Evolutionary conservation across 129 eudicot species (phyloP), one percentile per base, ranked within the genome.

Genomic region (Arctium lappa): DNA sequence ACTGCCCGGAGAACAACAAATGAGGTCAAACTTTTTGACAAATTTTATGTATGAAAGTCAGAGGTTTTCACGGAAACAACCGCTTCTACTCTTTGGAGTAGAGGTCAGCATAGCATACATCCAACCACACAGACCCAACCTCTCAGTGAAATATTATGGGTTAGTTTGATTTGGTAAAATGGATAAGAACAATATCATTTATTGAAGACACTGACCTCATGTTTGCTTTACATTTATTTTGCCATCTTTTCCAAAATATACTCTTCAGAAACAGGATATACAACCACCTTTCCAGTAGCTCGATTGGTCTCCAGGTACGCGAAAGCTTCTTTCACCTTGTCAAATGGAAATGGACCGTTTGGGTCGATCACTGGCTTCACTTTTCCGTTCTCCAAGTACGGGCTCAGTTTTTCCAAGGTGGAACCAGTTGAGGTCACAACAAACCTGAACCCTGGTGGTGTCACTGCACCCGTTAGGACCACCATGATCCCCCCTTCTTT

Each of bases 401-500:
- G 84, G 40, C 78, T 82, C 83, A 86, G 76, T 73, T 86, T 86
- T 40, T 84, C 74, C 74, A 86, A 65, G 1, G 81, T 77, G 0
- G 83, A 37, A 46, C 86, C 86, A 0, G 82, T 86, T 5, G 89
- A 82, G 63, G 89, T 86, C 78, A 86, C 81, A 7, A 86, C 75
- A 60, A 86, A 86, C 72, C 82, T 73, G 80, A 86, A 86, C 69
- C 86, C 88, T 71, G 88, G 88, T 42, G 86, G 86, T 29, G 83
- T 44, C 33, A 86, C 89, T 15, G 85, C 80, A 2, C 86, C 89
- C 18, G 80, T 81, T 65, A 86, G 46, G 22, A 83, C 84, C 75
- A 79, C 89, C 83, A 86, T 83, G 69, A 66, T 86, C 13, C 89
- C 89, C 1, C 89, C 89, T 78, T 86, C 89, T 44, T 82, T 82